Conservation (phyloP, 108 stramenopile genomes). For the Skeletonema menzelii region DNA sequence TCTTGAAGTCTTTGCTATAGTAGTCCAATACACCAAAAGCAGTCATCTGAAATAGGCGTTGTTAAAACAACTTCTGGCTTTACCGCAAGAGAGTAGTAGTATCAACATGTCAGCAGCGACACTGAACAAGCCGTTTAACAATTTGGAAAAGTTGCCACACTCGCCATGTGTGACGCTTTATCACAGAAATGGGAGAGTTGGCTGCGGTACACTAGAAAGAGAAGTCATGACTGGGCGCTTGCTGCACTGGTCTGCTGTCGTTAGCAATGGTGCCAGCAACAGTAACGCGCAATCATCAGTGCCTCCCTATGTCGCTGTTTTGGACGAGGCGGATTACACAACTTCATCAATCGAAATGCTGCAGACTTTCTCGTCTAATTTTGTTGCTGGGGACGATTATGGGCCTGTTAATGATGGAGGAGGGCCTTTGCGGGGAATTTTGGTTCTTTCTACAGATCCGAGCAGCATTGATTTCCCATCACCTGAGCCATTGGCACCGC, state of each 20-base stretch:
- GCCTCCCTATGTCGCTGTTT: slow-evolving; percentile 69
- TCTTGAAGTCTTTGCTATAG: too few species aligned
- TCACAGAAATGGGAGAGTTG: slow-evolving; percentile 71
- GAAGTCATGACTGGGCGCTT: slow-evolving; percentile 60
- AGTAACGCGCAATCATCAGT: slow-evolving; percentile 1
- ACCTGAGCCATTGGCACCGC: slow-evolving; percentile 64
- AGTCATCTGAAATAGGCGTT: too few species aligned
- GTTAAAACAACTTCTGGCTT: not conserved
- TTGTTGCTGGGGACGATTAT: slow-evolving; percentile 20
- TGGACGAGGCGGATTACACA: slow-evolving; percentile 66
- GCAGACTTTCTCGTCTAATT: slow-evolving; percentile 21
- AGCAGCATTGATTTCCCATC: slow-evolving; percentile 30
- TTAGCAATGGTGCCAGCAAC: slow-evolving; percentile 28
- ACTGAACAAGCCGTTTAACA: slow-evolving; percentile 63
- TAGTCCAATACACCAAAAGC: too few species aligned
- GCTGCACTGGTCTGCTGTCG: slow-evolving; percentile 41
- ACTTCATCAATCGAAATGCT: slow-evolving; percentile 44
- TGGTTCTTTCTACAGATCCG: slow-evolving; percentile 55
- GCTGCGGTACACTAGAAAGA: slow-evolving; percentile 74
- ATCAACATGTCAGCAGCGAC: slow-evolving; percentile 7
- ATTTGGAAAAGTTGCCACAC: slow-evolving; percentile 60
- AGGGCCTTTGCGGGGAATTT: slow-evolving; percentile 67
- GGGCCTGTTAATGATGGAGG: slow-evolving; percentile 30
- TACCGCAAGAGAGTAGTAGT: not conserved
- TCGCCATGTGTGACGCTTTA: slow-evolving; percentile 72